These are phyloP conservation scores for Nyssa sinensis DNA, from an alignment of 148 eudicot genomes.

Conservation along the genomic window DNA sequence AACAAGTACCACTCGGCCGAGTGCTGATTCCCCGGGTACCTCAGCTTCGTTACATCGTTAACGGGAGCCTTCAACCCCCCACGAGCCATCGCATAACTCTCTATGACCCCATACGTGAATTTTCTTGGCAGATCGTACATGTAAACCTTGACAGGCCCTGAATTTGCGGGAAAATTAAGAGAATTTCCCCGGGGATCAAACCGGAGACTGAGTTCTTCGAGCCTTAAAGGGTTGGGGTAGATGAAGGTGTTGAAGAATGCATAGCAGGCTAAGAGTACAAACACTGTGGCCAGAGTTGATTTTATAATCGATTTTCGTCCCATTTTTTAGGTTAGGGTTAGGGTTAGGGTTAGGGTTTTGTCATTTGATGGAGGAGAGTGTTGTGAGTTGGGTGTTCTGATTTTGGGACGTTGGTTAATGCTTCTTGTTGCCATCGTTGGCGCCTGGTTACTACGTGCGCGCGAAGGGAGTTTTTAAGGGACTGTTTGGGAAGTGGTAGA, in stretches of 20 bases:
- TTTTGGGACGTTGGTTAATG: slow-evolving; percentile 35
- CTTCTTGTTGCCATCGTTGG: neutral
- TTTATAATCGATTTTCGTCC: slow-evolving; percentile 31
- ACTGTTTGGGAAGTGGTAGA: too few relatives aligned
- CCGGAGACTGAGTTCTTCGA: neutral
- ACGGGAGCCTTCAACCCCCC: slow-evolving; percentile 28
- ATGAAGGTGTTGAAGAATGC: slow-evolving; percentile 31
- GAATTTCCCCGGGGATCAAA: neutral
- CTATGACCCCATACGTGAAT: slow-evolving; percentile 87
- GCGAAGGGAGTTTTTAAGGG: neutral
- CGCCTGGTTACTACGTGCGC: slow-evolving; percentile 6
- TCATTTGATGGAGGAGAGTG: slow-evolving; percentile 6
- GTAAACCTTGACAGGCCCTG: slow-evolving; percentile 38
- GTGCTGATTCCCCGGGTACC: slow-evolving; percentile 92
- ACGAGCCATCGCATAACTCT: slow-evolving; percentile 64
- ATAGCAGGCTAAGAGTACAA: slow-evolving; percentile 32
- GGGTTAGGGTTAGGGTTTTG: slow-evolving; percentile 4
- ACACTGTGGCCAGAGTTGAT: slow-evolving; percentile 30
- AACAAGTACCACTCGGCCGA: slow-evolving; percentile 89
- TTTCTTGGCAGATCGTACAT: slow-evolving; percentile 77
- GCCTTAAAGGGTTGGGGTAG: slow-evolving; percentile 13
- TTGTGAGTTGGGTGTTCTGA: slow-evolving; percentile 19
- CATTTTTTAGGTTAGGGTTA: slow-evolving; percentile 16
- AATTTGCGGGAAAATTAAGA: neutral
- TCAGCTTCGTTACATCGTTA: slow-evolving; percentile 33